Evolutionary conservation across 179 eudicot species (phyloP).

Genomic region (Beta corolliflora): DNA sequence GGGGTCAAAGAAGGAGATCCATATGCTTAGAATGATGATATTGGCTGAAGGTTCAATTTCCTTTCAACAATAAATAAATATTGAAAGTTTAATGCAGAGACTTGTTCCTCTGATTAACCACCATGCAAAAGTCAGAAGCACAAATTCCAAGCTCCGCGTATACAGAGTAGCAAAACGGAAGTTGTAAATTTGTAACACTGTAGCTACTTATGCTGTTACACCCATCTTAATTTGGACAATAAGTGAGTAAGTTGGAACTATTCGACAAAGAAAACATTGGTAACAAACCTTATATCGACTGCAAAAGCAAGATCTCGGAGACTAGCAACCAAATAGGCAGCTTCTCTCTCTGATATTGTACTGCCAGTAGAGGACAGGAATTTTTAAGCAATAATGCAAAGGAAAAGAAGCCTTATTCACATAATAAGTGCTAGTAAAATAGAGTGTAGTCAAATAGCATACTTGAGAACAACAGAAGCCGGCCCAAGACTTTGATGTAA

Average conservation of each 20-base stretch:
- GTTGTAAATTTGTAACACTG: neutral
- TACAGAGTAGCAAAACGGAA: neutral
- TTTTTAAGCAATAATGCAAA: constrained; percentile 8
- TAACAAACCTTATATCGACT: constrained; percentile 78
- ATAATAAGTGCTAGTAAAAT: neutral
- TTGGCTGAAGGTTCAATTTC: too few relatives aligned
- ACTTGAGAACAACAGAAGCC: constrained; percentile 96
- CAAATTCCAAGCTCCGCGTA: neutral
- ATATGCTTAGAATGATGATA: neutral
- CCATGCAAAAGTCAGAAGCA: neutral
- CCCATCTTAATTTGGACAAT: neutral
- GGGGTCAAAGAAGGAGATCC: neutral
- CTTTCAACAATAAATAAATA: neutral
- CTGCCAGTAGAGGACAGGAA: constrained; percentile 42
- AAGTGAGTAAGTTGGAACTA: neutral
- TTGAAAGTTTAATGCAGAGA: neutral
- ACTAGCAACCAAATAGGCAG: constrained; percentile 75
- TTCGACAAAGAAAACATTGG: constrained; percentile 2
- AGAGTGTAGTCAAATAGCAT: constrained; percentile 28
- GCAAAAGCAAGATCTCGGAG: constrained; percentile 95
- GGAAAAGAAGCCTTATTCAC: constrained; percentile 1
- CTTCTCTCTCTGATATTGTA: constrained; percentile 78
- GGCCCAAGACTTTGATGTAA: constrained; percentile 99
- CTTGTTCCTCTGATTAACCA: neutral
- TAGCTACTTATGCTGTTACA: neutral